phyloP scores from a whole-genome alignment of 192 early-diverging fungal species.

The Rhizoclosmatium sp. region DNA sequence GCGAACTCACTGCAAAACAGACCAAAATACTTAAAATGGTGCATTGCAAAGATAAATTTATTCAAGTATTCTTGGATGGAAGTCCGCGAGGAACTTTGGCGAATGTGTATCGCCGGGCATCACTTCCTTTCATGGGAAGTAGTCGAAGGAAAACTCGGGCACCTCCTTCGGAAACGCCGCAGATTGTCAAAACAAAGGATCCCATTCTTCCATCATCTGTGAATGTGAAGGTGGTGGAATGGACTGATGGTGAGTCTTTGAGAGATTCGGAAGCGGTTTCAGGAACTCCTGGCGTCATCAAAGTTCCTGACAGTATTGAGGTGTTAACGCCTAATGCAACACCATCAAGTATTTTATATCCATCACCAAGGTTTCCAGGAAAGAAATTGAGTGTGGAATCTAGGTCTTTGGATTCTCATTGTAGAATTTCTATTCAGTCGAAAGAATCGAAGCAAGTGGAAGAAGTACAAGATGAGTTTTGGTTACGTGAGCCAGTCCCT shows the following conservation, averaged over 20 bases:
- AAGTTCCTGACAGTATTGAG: neutral
- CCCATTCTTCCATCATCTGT: neutral
- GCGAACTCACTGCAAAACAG: slow-evolving; percentile 53
- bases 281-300: neutral
- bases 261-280: neutral
- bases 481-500: slow-evolving; percentile 5
- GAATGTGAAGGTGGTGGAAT: neutral
- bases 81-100: neutral
- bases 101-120: neutral
- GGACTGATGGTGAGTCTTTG: neutral
- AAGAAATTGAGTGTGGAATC: neutral
- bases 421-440: neutral
- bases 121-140: neutral
- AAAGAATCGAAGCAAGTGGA: neutral
- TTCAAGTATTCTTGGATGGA: neutral
- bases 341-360: neutral
- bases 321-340: neutral
- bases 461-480: slow-evolving; percentile 5
- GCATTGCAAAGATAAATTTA: neutral
- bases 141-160: neutral
- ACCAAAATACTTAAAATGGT: slow-evolving; percentile 53
- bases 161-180: neutral
- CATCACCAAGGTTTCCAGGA: neutral
- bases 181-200: neutral
- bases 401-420: neutral